Evolutionary conservation across 2,329 filamentous ascomycete genomes (phyloP).

Genomic region (Xylaria sp.): DNA sequence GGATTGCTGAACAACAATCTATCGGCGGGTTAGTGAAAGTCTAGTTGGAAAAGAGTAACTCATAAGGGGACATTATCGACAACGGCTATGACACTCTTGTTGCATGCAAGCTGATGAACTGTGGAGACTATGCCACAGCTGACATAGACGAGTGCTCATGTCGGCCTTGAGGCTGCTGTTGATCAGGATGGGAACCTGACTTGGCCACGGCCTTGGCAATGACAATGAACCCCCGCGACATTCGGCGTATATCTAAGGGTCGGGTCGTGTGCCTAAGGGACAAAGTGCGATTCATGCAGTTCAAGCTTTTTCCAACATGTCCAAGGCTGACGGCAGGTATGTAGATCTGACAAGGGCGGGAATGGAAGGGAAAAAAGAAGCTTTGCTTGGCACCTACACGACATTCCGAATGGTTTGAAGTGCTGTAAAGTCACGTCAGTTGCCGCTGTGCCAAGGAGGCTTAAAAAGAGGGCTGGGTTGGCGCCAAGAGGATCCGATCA

Average conservation of each 20-base stretch:
- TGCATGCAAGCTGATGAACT: not conserved
- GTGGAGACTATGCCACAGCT: not conserved
- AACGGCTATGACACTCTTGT: not conserved
- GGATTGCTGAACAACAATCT: conserved; percentile 68
- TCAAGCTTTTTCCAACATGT: conserved; percentile 23
- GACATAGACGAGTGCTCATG: not conserved
- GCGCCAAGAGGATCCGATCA: conserved; percentile 40
- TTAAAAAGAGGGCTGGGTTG: conserved; percentile 40
- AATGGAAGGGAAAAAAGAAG: conserved; percentile 35
- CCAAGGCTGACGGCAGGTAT: conserved; percentile 6
- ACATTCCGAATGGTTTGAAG: conserved; percentile 45
- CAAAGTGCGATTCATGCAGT: not conserved
- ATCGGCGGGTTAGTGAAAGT: conserved; percentile 27
- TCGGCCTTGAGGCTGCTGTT: not conserved
- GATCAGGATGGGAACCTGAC: not conserved
- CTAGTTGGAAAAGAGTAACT: not conserved
- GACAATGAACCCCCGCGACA: conserved; percentile 11
- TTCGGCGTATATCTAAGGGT: not conserved
- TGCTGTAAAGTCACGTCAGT: conserved; percentile 43
- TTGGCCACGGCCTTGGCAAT: conserved; percentile 18
- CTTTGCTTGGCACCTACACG: conserved; percentile 44
- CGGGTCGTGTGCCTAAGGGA: conserved; percentile 6
- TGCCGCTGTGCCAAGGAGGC: conserved; percentile 39
- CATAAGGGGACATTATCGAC: not conserved
- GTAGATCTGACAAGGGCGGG: conserved; percentile 28